Evolutionary conservation across 768 basidiomycete species (phyloP).

Genomic region (Pleurotus tuoliensis): DNA sequence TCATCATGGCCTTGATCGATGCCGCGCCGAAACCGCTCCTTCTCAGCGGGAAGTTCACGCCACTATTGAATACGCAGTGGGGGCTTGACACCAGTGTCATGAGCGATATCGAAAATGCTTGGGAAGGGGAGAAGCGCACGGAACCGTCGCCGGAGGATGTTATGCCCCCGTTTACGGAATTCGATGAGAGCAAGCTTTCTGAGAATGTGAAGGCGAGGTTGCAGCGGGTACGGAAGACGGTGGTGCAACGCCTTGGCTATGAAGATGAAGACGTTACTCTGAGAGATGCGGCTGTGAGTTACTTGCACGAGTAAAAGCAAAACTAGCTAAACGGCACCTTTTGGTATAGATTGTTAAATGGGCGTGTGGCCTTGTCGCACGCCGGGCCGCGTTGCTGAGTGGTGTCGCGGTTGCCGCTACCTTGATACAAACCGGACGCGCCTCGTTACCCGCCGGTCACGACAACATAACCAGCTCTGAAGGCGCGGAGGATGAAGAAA

Average conservation of each 20-base stretch:
- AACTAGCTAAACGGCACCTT: conserved; percentile 19
- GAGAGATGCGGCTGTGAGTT: conserved; percentile 51
- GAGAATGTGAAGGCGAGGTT: conserved; percentile 33
- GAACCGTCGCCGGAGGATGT: conserved; percentile 36
- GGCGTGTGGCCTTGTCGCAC: conserved; percentile 73
- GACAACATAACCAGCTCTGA: conserved; percentile 18
- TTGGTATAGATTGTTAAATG: conserved; percentile 69
- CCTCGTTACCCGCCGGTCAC: conserved; percentile 42
- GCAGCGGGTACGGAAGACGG: conserved; percentile 52
- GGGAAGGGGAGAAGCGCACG: conserved; percentile 42
- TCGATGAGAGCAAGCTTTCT: conserved; percentile 28
- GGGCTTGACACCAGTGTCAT: conserved; percentile 94
- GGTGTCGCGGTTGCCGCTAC: conserved; percentile 86
- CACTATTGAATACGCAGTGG: conserved; percentile 80
- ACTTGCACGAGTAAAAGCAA: neutral
- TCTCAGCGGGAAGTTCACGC: conserved; percentile 76
- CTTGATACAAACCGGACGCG: conserved; percentile 74
- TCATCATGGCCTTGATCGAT: conserved; percentile 80
- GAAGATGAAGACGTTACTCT: conserved; percentile 49
- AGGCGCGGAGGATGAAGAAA: conserved; percentile 30
- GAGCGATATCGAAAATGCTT: conserved; percentile 77
- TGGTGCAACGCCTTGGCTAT: conserved; percentile 63
- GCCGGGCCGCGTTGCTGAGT: conserved; percentile 79
- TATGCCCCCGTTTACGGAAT: conserved; percentile 33
- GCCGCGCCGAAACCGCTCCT: conserved; percentile 67